Percentiles rank a stretch among this genome's conserved stretches.
Evolutionary conservation across 2,329 filamentous ascomycete species (phyloP).

Genomic region (Colletotrichum tofieldiae): DNA sequence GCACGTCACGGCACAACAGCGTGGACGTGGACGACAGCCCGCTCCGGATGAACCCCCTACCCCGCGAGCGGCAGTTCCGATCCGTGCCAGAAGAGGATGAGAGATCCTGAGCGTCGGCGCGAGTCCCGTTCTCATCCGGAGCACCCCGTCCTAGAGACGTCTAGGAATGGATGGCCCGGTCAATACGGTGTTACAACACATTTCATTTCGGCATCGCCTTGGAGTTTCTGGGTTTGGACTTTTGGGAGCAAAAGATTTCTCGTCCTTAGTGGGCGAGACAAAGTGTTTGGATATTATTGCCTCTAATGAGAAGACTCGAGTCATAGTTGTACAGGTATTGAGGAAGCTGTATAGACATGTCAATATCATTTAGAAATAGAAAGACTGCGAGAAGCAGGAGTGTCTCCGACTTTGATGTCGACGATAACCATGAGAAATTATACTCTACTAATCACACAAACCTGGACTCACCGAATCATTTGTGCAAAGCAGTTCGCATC

Average conservation of each 20-base stretch:
- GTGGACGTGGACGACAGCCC: slow-evolving; percentile 50
- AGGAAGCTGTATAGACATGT: not conserved
- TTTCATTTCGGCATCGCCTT: slow-evolving; percentile 21
- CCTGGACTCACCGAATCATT: not conserved
- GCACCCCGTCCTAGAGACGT: not conserved
- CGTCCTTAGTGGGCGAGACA: not conserved
- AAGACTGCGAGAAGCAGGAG: not conserved
- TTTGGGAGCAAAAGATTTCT: not conserved
- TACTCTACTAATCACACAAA: not conserved
- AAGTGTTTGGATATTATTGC: not conserved
- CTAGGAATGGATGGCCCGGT: not conserved
- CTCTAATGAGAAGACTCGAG: not conserved
- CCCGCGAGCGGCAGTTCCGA: slow-evolving; percentile 23
- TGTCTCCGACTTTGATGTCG: not conserved
- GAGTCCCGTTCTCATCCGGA: not conserved
- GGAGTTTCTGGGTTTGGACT: slow-evolving; percentile 20
- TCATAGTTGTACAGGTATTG: not conserved
- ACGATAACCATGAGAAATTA: not conserved
- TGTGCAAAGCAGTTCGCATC: not conserved
- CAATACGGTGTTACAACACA: not conserved
- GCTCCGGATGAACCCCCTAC: slow-evolving; percentile 28
- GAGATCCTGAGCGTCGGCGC: slow-evolving; percentile 4
- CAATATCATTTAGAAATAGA: not conserved
- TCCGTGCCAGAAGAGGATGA: slow-evolving; percentile 35
- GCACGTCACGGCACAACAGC: slow-evolving; percentile 59